Evolutionary conservation across 169 alveolate genomes (phyloP).

Genomic region (Plasmodium relictum): DNA sequence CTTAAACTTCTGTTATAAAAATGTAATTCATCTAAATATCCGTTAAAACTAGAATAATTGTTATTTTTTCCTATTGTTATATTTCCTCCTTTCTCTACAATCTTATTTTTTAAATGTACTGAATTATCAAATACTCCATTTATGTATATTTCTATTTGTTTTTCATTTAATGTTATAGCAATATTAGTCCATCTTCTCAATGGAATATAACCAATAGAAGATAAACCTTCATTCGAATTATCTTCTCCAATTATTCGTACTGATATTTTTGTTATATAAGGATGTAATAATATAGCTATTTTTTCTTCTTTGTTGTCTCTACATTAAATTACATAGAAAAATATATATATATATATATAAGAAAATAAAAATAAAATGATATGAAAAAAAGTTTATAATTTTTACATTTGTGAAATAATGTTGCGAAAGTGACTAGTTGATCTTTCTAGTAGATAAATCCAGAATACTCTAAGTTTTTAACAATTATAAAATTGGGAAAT

Average conservation of each 20-base stretch:
- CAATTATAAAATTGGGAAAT: background rate
- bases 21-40: slow-evolving; percentile 57
- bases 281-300: slow-evolving; percentile 40
- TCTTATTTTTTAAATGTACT: slow-evolving; percentile 13
- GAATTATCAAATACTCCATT: slow-evolving; percentile 65
- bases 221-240: slow-evolving; percentile 56
- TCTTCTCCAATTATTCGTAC: slow-evolving; percentile 11
- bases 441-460: slow-evolving; percentile 59
- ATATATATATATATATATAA: background rate
- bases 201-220: slow-evolving; percentile 50
- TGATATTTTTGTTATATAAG: slow-evolving; percentile 34
- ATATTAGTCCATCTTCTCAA: slow-evolving; percentile 68
- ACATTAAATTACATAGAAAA: background rate
- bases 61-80: slow-evolving; percentile 31
- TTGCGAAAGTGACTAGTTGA: slow-evolving; percentile 66
- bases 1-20: slow-evolving; percentile 22
- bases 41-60: slow-evolving; percentile 58
- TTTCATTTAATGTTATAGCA: slow-evolving; percentile 20
- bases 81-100: slow-evolving; percentile 31
- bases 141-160: slow-evolving; percentile 18
- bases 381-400: background rate
- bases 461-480: slow-evolving; percentile 24
- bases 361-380: background rate
- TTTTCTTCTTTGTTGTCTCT: slow-evolving; percentile 50
- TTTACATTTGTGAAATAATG: slow-evolving; percentile 55